A percentile compares a stretch with the other conserved stretches of the same genome.
These are phyloP conservation scores for Suillus tomentosus DNA, from an alignment of 768 basidiomycete genomes.

Conservation along the genomic window DNA sequence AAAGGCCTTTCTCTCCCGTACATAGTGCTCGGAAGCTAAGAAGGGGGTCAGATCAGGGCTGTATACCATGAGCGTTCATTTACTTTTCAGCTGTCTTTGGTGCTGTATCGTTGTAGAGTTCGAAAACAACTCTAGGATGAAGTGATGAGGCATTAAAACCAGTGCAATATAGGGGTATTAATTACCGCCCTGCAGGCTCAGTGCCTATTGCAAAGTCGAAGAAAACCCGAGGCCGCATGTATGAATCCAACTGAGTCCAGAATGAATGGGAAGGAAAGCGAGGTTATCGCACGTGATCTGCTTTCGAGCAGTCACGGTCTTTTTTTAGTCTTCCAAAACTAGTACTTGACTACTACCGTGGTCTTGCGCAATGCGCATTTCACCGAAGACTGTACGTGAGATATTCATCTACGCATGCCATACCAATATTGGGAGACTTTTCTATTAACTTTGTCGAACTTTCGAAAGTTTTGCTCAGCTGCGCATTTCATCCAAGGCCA, in stretches of 20 bases:
- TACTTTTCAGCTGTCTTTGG: slow-evolving; percentile 86
- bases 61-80: slow-evolving; percentile 18
- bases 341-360: no score
- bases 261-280: neutral
- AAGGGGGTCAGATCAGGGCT: slow-evolving; percentile 17
- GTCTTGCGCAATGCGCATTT: no score
- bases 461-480: no score
- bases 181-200: slow-evolving; percentile 57
- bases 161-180: neutral
- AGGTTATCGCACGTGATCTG: slow-evolving; percentile 3
- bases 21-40: slow-evolving; percentile 81
- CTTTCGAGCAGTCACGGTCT: neutral
- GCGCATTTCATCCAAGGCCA: no score
- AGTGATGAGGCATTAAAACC: slow-evolving; percentile 13
- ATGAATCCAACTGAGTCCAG: neutral
- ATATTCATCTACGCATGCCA: neutral
- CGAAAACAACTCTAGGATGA: slow-evolving; percentile 61
- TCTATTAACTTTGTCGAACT: slow-evolving; percentile 3
- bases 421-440: slow-evolving; percentile 17
- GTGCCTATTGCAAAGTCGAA: slow-evolving; percentile 62
- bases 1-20: slow-evolving; percentile 83
- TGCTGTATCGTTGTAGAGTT: slow-evolving; percentile 70
- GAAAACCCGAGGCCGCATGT: slow-evolving; percentile 58
- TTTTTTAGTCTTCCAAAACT: no score
- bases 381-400: neutral